phyloP scores from a whole-genome alignment of 257 asterid species.

The Solanum megistacrolobum region DNA sequence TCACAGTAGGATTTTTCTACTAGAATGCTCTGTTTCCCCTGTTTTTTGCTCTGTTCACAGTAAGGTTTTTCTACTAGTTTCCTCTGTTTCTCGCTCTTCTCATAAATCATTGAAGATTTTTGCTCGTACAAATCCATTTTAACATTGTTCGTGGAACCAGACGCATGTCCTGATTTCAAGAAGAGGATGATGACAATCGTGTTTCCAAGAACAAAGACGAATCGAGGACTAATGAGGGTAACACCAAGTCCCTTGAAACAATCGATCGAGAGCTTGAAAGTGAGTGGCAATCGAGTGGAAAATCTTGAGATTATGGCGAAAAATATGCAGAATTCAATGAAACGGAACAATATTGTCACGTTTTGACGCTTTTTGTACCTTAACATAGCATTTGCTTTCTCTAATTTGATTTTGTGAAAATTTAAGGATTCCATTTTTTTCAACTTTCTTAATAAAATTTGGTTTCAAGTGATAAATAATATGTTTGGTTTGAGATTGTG shows the following conservation, averaged over 20 bases:
- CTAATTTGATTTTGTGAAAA: conserved; percentile 19
- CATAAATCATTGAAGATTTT: conserved; percentile 10
- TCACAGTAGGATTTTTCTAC: no score
- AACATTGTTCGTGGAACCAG: neutral
- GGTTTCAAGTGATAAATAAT: neutral
- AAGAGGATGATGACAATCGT: conserved; percentile 45
- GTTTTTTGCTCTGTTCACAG: no score
- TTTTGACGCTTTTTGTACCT: conserved; percentile 7
- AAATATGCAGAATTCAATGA: conserved; percentile 21
- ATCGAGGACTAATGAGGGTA: conserved; percentile 34
- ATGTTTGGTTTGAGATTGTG: neutral
- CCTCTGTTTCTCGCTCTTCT: no score
- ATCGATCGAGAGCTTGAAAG: conserved; percentile 22
- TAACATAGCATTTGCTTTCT: conserved; percentile 22
- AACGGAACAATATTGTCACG: conserved; percentile 21
- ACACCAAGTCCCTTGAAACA: conserved; percentile 31
- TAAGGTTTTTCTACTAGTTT: no score
- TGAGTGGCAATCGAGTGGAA: conserved; percentile 18
- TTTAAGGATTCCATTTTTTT: conserved; percentile 17
- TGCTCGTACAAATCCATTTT: conserved; percentile 33
- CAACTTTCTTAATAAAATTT: neutral
- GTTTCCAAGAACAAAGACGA: conserved; percentile 64
- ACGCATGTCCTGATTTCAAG: conserved; percentile 21
- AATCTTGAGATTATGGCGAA: conserved; percentile 21
- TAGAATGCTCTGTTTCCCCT: no score